Base-by-base conservation (phyloP, 805 yeast genomes). In the Wickerhamiella allomyrinae region DNA sequence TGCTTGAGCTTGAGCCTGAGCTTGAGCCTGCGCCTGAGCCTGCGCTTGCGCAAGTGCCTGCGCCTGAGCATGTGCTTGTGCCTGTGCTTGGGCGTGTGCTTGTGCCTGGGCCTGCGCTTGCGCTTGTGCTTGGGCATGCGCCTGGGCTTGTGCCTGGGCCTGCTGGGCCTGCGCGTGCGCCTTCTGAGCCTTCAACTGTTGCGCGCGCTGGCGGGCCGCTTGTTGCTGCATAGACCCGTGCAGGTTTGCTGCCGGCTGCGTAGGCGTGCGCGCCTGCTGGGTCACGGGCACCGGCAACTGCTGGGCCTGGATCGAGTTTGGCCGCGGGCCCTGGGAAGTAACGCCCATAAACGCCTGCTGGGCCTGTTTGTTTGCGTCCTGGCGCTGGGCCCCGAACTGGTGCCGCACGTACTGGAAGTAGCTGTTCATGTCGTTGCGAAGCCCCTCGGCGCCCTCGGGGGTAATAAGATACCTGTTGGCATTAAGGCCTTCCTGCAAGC, bases 351-450 rank as follows among this genome's bases (percentile, higher is more conserved):
- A 27, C 9, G 41, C 13, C 29, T 33, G 58, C 23, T 56, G 55
- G 37, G 57, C 57, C 41, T 41, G 47, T 23, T 41, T 43, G 7
- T 37, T 29, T 19, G 36, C 29, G 22, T 39, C 40, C 23, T 58
- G 41, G 15, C 42, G 55, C 14, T 29, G 39, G 34, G 27, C 44
- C 74, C 55, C 49, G 75, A 83, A 27, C n/a, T 13, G 21, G 17
- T 31, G 34, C n/a, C 75, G 76, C 49, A 84, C 84, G 57, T 73
- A 78, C 41, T 75, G 76, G 60, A 79, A 75, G 53, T 78, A 83
- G 55, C 76, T 73, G 42, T 76, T 79, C 43, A 80, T 76, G 51
- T 83, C 91, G 37, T 68, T 62, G 46, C 77, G 74, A 42, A 84
- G 70, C 59, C 77, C 79, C 35, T 75, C 82, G 39, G 81, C 63